Evolutionary conservation across 805 yeast genomes (phyloP), one percentile per base, ranked within the genome.

Genomic region (Myxozyma melibiosi): DNA sequence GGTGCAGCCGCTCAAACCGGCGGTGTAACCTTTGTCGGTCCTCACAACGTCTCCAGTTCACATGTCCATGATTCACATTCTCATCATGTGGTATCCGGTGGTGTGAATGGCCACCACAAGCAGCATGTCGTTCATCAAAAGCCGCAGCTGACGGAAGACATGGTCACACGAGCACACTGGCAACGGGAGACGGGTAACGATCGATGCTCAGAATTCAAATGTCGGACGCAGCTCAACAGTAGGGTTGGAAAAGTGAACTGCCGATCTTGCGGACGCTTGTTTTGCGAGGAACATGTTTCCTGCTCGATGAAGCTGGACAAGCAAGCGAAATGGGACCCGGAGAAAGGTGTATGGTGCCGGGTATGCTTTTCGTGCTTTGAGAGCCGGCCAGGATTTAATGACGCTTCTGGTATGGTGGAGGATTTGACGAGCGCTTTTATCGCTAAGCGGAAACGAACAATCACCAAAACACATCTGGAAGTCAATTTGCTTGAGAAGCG

Each of bases 261-360:
- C 70, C 73, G 92, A 24, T 80, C 80, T 63, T 90, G 96, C 72
- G 96, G 96, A 0, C 67, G 75, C 25, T 69, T 90, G 16, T 88
- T 72, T 67, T 90, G 97, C 69, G 78, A 79, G 57, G 70, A 68
- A 28, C 96, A 90, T 71, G 76, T 90, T 2, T 68, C 73, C 50
- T 83, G 76, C 64, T 74, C 78, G 51, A 76, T 83, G 43, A 80
- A 78, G 65, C 71, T 90, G 16, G 71, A 79, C 58, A 65, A 70
- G n/a, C 65, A 72, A 1, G 82, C 85, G 0, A 63, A 73, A 8
- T 80, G 80, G 58, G 81, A 79, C 55, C 74, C 80, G 0, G 53
- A 58, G 0, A 61, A 69, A 49, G 92, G 94, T 0, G 70, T 75
- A n/a, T 86, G 91, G 92, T 74, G 82, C 51, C 74, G 85, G 31